phyloP scores from a whole-genome alignment of 257 asterid species.

The Coffea eugenioides region DNA sequence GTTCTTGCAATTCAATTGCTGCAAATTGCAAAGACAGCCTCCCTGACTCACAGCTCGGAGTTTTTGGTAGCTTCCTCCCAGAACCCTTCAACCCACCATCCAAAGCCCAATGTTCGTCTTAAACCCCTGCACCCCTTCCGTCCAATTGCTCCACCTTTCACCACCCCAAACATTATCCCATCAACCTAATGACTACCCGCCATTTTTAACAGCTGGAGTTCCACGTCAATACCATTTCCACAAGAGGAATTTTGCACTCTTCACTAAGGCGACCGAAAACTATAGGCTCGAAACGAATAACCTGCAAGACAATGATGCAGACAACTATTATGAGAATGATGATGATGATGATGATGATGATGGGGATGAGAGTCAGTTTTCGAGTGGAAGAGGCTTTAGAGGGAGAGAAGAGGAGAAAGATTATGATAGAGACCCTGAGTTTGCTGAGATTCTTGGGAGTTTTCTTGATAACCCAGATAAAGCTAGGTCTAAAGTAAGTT shows the following conservation, averaged over 20 bases:
- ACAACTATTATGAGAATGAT: constrained; percentile 27
- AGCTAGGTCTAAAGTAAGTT: constrained; percentile 76
- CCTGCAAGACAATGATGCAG: constrained; percentile 22
- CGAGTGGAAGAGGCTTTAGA: constrained; percentile 37
- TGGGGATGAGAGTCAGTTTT: constrained; percentile 36
- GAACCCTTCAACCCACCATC: background rate
- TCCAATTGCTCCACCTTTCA: constrained; percentile 21
- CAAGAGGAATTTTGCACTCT: constrained; percentile 16
- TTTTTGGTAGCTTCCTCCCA: background rate
- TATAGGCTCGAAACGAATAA: constrained; percentile 27
- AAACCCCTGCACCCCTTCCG: constrained; percentile 30
- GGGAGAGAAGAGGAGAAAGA: constrained; percentile 56
- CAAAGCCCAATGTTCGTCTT: constrained; percentile 40
- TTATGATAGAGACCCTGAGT: constrained; percentile 87
- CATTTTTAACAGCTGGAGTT: constrained; percentile 15
- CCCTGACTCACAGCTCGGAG: background rate
- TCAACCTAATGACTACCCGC: constrained; percentile 18
- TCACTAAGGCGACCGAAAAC: constrained; percentile 13
- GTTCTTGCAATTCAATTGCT: too few species aligned
- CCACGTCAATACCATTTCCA: constrained; percentile 14
- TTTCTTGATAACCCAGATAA: constrained; percentile 74
- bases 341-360: constrained; percentile 23
- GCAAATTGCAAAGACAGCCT: too few species aligned
- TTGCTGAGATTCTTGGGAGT: constrained; percentile 80
- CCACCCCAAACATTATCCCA: constrained; percentile 16